These are phyloP conservation scores for Xylariaceae sp. DNA, from an alignment of 2,329 filamentous ascomycete genomes.

Conservation along the genomic window DNA sequence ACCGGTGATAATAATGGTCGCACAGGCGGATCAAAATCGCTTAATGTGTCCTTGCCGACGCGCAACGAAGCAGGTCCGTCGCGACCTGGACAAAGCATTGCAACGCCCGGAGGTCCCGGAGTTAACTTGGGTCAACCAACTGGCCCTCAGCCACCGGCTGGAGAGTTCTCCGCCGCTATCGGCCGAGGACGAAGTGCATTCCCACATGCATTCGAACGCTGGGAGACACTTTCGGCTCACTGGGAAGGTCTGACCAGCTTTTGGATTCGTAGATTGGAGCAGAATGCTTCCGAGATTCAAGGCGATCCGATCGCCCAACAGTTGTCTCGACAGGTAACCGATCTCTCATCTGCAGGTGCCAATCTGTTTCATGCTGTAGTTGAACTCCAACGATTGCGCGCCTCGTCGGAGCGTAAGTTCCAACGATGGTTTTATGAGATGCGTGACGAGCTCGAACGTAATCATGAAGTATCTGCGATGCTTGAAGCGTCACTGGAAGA, in stretches of 20 bases:
- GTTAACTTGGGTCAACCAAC: constrained; percentile 31
- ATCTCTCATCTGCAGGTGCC: constrained; percentile 92
- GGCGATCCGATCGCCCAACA: constrained; percentile 79
- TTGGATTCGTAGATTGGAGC: constrained; percentile 89
- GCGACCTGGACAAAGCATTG: constrained; percentile 17
- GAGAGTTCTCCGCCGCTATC: constrained; percentile 31
- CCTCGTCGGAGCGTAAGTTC: constrained; percentile 94
- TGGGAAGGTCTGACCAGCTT: constrained; percentile 98
- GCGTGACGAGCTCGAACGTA: constrained; percentile 76
- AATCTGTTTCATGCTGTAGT: constrained; percentile 98
- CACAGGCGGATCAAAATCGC: constrained; percentile 17
- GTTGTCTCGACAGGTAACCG: constrained; percentile 87
- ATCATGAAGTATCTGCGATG: constrained; percentile 74
- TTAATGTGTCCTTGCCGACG: constrained; percentile 20
- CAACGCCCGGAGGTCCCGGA: constrained; percentile 17
- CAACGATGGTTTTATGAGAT: constrained; percentile 99
- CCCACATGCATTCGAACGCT: constrained; percentile 93
- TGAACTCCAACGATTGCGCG: constrained; percentile 85
- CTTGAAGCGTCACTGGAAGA: constrained; percentile 69
- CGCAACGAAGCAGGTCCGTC: constrained; percentile 25
- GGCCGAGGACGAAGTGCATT: constrained; percentile 61
- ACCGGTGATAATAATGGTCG: constrained; percentile 20
- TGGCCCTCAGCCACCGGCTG: constrained; percentile 25
- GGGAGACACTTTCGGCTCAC: constrained; percentile 93
- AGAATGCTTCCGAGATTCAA: constrained; percentile 80